Conservation (phyloP, 2,329 filamentous ascomycete genomes). For the Diaporthe humulicola region DNA sequence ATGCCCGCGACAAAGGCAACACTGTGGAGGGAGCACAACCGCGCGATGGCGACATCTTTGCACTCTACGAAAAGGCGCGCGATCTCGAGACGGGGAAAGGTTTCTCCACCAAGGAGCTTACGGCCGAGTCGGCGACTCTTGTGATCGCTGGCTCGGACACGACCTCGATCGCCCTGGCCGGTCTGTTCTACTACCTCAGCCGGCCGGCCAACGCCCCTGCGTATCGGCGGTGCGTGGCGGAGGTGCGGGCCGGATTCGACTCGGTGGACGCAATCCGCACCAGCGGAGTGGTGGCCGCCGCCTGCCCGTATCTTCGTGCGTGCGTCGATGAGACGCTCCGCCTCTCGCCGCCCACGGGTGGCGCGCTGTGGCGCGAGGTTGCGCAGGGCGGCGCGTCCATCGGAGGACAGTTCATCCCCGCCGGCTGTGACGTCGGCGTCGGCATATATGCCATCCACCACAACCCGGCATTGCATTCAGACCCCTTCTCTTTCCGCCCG, state of each 20-base stretch:
- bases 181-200: neutral
- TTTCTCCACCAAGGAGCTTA: too few relatives aligned
- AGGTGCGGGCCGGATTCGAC: too few relatives aligned
- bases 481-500: neutral
- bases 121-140: too few relatives aligned
- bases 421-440: constrained; percentile 40
- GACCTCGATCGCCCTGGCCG: neutral
- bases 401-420: constrained; percentile 41
- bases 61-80: too few relatives aligned
- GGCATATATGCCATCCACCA: constrained; percentile 43
- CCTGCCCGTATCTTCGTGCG: constrained; percentile 54
- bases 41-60: too few relatives aligned
- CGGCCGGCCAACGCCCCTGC: neutral
- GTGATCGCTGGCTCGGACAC: neutral
- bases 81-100: too few relatives aligned
- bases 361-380: constrained; percentile 41
- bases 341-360: constrained; percentile 40
- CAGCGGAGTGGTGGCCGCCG: neutral
- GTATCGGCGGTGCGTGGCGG: too few relatives aligned
- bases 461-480: constrained; percentile 28
- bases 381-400: constrained; percentile 35
- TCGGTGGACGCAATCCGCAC: neutral
- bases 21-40: too few relatives aligned
- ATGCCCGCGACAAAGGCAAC: too few relatives aligned
- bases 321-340: constrained; percentile 52